phyloP scores from a whole-genome alignment of 306 rosid genomes.

The Begonia loranthoides region DNA sequence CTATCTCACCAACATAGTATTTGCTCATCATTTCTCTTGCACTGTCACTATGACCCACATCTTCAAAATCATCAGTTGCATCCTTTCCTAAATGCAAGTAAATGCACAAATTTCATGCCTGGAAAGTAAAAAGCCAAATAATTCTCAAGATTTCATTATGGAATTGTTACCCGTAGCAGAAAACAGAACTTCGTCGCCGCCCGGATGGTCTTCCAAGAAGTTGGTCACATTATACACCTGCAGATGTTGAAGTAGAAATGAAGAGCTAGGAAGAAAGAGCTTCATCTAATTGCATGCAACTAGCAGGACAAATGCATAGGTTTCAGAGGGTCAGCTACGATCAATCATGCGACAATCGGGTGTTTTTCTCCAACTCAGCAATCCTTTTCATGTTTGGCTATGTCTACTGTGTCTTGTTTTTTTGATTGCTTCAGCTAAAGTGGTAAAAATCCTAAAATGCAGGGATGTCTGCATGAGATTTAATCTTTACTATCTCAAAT shows the following conservation, averaged over 20 bases:
- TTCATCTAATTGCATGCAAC: background rate
- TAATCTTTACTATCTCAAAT: too few relatives aligned
- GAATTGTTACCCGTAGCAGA: conserved; percentile 29
- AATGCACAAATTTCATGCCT: background rate
- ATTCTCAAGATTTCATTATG: background rate
- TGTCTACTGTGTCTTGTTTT: too few relatives aligned
- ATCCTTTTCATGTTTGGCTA: too few relatives aligned
- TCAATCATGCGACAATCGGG: too few relatives aligned
- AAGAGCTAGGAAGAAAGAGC: background rate
- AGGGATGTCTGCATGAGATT: too few relatives aligned
- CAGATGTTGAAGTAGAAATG: conserved; percentile 2
- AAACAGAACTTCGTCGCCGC: conserved; percentile 41
- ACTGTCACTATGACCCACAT: conserved; percentile 35
- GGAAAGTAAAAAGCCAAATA: background rate
- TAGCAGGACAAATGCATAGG: background rate
- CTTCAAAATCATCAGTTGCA: conserved; percentile 55
- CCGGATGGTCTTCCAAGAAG: conserved; percentile 45
- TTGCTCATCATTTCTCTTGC: conserved; percentile 36
- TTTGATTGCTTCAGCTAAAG: too few relatives aligned
- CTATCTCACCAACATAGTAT: conserved; percentile 31
- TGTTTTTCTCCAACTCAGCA: too few relatives aligned
- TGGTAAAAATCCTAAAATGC: too few relatives aligned
- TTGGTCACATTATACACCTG: conserved; percentile 41
- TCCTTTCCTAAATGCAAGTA: conserved; percentile 23
- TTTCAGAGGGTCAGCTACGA: background rate